Percentiles rank a stretch among this genome's conserved stretches.
phyloP scores from a whole-genome alignment of 805 yeast species.

The Candida maris region DNA sequence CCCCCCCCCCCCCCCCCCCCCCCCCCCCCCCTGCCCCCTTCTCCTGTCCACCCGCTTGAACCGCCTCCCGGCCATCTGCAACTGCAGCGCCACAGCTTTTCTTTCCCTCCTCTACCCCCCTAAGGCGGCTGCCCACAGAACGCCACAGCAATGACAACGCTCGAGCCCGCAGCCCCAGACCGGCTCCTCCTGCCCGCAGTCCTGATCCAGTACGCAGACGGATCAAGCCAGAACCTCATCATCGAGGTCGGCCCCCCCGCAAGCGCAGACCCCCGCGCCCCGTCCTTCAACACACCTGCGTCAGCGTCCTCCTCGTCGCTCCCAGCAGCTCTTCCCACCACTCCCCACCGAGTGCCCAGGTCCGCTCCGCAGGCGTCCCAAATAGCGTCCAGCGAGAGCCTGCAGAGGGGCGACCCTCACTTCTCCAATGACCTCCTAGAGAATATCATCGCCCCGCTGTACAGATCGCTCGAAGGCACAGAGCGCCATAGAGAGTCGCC shows the following conservation, averaged over 20 bases:
- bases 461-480: conserved; percentile 19
- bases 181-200: conserved; percentile 30
- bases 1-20: neutral
- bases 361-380: neutral
- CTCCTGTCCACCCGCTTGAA: neutral
- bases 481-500: conserved; percentile 4
- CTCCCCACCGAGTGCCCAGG: neutral
- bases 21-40: neutral
- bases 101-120: no score
- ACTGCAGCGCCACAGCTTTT: conserved; percentile 6
- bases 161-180: conserved; percentile 13
- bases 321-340: neutral
- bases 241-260: conserved; percentile 30
- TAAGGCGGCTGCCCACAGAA: neutral
- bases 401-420: conserved; percentile 27
- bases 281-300: neutral
- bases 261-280: neutral
- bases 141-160: conserved; percentile 6
- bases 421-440: conserved; percentile 23
- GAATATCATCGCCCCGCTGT: conserved; percentile 23
- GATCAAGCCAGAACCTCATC: conserved; percentile 25
- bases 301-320: conserved; percentile 1
- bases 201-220: conserved; percentile 28
- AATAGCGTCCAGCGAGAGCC: conserved; percentile 1
- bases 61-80: neutral